Evolutionary conservation across 2,329 filamentous ascomycete genomes (phyloP).

Genomic region (Onygenales sp.): DNA sequence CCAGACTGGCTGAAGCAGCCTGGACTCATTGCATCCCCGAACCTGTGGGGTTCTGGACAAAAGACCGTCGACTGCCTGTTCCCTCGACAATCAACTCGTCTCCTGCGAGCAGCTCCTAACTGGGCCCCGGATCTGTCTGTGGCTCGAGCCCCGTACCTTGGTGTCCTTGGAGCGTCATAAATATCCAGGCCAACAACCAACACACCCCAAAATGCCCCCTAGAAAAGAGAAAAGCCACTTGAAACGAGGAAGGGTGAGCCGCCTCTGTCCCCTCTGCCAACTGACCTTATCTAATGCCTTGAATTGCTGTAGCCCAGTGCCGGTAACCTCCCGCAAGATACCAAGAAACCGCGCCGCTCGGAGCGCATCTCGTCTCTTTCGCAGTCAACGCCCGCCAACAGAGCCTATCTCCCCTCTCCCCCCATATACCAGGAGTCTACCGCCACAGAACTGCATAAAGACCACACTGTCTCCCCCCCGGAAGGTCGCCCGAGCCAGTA

Average conservation of each 20-base stretch:
- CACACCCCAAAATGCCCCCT: slow-evolving; percentile 24
- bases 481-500: slow-evolving; percentile 49
- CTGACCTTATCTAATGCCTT: slow-evolving; percentile 8
- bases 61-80: no score
- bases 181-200: background rate
- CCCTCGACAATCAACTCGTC: no score
- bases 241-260: slow-evolving; percentile 67
- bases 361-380: slow-evolving; percentile 58
- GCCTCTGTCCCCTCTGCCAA: background rate
- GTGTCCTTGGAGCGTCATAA: no score
- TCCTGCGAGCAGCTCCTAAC: no score
- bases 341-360: slow-evolving; percentile 81
- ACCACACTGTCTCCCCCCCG: slow-evolving; percentile 62
- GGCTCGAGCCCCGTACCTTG: no score
- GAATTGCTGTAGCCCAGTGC: slow-evolving; percentile 50
- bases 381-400: slow-evolving; percentile 52
- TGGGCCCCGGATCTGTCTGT: no score
- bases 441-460: slow-evolving; percentile 54
- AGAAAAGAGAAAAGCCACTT: slow-evolving; percentile 67
- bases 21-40: no score
- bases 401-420: slow-evolving; percentile 70
- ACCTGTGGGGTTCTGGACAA: no score
- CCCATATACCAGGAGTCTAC: slow-evolving; percentile 60
- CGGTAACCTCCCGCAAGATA: slow-evolving; percentile 50
- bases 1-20: no score